Evolutionary conservation across 805 yeast genomes (phyloP).

Genomic region (Wilhelminamyces savonicus): DNA sequence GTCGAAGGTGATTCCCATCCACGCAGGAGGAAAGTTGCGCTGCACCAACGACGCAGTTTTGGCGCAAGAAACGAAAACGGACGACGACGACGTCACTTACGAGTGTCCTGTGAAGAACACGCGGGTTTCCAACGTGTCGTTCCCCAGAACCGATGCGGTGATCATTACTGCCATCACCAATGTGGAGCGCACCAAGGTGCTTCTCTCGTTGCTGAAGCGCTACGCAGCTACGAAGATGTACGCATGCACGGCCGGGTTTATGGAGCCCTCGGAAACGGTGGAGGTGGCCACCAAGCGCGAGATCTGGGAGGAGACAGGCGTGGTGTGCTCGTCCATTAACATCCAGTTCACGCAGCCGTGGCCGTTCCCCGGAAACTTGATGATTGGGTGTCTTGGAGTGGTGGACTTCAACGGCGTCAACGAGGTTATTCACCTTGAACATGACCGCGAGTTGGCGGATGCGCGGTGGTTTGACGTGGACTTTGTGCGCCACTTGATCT

Average conservation of each 20-base stretch:
- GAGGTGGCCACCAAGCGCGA: slow-evolving; percentile 86
- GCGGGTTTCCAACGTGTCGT: slow-evolving; percentile 67
- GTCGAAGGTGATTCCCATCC: slow-evolving; percentile 47
- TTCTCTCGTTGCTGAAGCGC: slow-evolving; percentile 67
- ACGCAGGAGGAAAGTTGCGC: slow-evolving; percentile 58
- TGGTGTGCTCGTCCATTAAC: slow-evolving; percentile 49
- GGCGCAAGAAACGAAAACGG: too few relatives aligned
- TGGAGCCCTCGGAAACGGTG: slow-evolving; percentile 91
- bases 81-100: slow-evolving; percentile 8
- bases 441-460: slow-evolving; percentile 81
- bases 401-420: slow-evolving; percentile 66
- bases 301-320: slow-evolving; percentile 95
- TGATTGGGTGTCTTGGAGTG: slow-evolving; percentile 85
- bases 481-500: slow-evolving; percentile 40
- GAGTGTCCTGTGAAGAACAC: slow-evolving; percentile 33
- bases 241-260: slow-evolving; percentile 88
- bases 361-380: slow-evolving; percentile 93
- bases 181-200: slow-evolving; percentile 49
- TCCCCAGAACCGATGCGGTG: slow-evolving; percentile 91
- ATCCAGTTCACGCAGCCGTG: slow-evolving; percentile 85
- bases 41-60: slow-evolving; percentile 39
- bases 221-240: slow-evolving; percentile 53
- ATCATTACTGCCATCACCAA: slow-evolving; percentile 76
- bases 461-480: slow-evolving; percentile 76
- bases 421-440: slow-evolving; percentile 62